Conservation (phyloP, 2,329 filamentous ascomycete genomes). For the Apiospora aurea region DNA sequence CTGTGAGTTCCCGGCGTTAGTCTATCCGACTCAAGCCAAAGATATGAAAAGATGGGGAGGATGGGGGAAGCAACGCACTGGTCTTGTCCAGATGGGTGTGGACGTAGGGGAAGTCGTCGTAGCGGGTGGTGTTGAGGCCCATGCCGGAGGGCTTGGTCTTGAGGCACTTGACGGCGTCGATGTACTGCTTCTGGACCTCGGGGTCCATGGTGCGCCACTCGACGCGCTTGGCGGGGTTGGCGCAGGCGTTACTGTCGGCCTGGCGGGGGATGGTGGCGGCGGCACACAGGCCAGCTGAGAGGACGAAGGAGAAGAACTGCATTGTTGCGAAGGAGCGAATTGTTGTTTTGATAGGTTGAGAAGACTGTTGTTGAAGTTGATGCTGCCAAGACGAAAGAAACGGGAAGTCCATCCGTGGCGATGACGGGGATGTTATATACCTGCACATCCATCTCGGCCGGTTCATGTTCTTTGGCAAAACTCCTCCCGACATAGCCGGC, state of each 20-base stretch:
- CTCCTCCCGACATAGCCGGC: too few relatives aligned
- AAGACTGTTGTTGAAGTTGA: neutral
- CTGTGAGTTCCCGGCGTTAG: neutral
- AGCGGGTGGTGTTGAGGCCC: slow-evolving; percentile 1
- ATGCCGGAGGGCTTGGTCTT: slow-evolving; percentile 9
- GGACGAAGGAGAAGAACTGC: neutral
- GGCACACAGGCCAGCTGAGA: slow-evolving; percentile 7
- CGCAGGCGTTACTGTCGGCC: neutral
- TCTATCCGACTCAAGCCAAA: neutral
- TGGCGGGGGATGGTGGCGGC: slow-evolving; percentile 12
- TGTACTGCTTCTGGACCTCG: slow-evolving; percentile 9
- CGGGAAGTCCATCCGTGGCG: too few relatives aligned
- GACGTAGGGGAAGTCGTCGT: slow-evolving; percentile 22
- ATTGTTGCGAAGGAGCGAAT: neutral
- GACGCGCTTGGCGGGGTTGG: slow-evolving; percentile 17
- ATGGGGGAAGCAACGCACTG: neutral
- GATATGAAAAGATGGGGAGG: neutral
- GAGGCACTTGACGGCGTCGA: slow-evolving; percentile 10
- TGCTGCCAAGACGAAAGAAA: too few relatives aligned
- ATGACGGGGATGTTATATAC: neutral
- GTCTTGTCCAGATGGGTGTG: slow-evolving; percentile 4
- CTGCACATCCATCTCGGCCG: neutral
- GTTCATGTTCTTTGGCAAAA: too few relatives aligned
- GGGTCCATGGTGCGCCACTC: neutral
- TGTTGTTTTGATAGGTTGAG: neutral